Conservation (phyloP, 495 filamentous ascomycete species). For the Thermothielavioides terrestris region DNA sequence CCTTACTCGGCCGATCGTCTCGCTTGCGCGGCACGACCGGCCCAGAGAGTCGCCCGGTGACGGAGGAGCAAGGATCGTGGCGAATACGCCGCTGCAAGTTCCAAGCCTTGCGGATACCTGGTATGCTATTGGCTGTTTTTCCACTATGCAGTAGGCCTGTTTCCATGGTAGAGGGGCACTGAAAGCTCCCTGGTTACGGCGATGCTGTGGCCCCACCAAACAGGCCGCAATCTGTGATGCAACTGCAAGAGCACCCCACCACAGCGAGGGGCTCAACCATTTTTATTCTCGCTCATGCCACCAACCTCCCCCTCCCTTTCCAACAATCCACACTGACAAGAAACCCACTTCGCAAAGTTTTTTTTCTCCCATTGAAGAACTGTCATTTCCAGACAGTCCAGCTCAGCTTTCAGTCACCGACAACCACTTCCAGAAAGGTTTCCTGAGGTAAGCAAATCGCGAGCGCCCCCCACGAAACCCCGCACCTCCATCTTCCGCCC, state of each 20-base stretch:
- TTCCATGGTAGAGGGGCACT: too few relatives aligned
- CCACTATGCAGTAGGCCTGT: background rate
- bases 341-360: background rate
- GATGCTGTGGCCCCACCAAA: too few relatives aligned
- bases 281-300: conserved; percentile 33
- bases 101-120: conserved; percentile 6
- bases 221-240: conserved; percentile 19
- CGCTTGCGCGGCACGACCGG: conserved; percentile 1
- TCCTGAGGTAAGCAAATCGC: conserved; percentile 16
- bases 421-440: background rate
- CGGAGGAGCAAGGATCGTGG: conserved; percentile 6
- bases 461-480: conserved; percentile 16
- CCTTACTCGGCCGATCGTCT: background rate
- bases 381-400: conserved; percentile 1
- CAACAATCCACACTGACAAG: conserved; percentile 3
- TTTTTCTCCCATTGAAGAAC: background rate
- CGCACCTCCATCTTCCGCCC: conserved; percentile 23
- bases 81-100: background rate
- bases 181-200: too few relatives aligned
- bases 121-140: background rate
- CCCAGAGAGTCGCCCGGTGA: conserved; percentile 7
- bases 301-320: conserved; percentile 12
- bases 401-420: background rate
- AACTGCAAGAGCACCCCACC: conserved; percentile 25
- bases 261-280: conserved; percentile 18